Percentiles rank a stretch among this genome's conserved stretches.
Conservation (phyloP, 2,329 filamentous ascomycete genomes). For the Trichoderma harzianum region DNA sequence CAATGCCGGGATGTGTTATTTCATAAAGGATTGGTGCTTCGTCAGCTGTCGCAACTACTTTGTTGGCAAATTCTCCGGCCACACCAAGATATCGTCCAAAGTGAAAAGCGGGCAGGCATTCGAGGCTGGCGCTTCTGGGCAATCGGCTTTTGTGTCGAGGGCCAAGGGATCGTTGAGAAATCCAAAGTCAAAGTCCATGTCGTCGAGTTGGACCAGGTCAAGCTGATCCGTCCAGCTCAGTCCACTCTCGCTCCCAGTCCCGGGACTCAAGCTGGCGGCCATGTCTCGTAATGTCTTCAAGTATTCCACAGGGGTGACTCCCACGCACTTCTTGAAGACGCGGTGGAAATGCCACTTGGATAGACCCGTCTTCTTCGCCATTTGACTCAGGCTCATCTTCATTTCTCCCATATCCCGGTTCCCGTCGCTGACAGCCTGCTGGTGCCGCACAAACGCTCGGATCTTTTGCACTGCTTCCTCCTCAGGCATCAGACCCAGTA, state of each 20-base stretch:
- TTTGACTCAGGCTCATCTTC: conserved; percentile 38
- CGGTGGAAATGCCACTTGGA: conserved; percentile 58
- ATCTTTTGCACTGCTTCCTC: conserved; percentile 43
- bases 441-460: conserved; percentile 31
- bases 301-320: conserved; percentile 44
- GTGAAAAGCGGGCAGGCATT: conserved; percentile 4
- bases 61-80: neutral
- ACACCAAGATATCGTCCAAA: conserved; percentile 23
- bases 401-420: conserved; percentile 4
- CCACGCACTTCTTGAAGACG: conserved; percentile 54
- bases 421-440: conserved; percentile 25
- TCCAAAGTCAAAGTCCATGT: conserved; percentile 13
- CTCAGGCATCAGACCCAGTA: conserved; percentile 39
- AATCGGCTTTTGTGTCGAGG: neutral
- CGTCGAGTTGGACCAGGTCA: conserved; percentile 1
- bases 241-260: neutral
- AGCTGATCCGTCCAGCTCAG: conserved; percentile 15
- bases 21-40: neutral
- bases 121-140: neutral
- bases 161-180: neutral
- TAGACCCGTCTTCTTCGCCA: conserved; percentile 50
- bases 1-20: neutral
- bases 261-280: neutral
- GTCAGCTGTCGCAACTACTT: neutral
- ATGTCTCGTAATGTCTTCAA: conserved; percentile 7